Base-by-base conservation (phyloP, 2,329 filamentous ascomycete genomes). In the Cercospora sp. region DNA sequence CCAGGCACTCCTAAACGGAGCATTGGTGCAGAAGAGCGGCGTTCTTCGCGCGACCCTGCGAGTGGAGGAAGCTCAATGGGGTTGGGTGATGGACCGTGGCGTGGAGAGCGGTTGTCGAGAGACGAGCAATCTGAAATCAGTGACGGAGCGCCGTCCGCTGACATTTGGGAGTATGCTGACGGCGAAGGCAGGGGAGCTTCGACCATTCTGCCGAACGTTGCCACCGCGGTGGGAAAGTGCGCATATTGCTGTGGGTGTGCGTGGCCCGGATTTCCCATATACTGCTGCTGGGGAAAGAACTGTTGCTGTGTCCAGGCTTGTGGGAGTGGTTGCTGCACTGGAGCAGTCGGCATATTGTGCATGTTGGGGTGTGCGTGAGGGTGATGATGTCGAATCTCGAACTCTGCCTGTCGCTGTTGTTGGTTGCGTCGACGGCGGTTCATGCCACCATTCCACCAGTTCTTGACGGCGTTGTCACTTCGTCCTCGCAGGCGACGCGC, bases 361-460 rank as follows among this genome's bases (percentile, higher is more conserved):
- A 69, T 69, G 62, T 72, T 71, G 30, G 68, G 63, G 61, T 74
- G 73, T 49, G 72, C 67, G 37, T 72, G 67, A 28, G 73, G 68
- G n/a, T 70, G 69, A 16, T 74, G 74, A 24, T 75, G 75, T 55
- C 76, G 77, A 34, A 76, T 72, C 37, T 77, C 74, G 66, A 75
- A 73, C 65, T 79, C 77, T 45, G 74, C 71, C 28, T 77, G 77
- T 60, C 78, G 77, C 51, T 76, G 75, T 70, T 77, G 79, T 76
- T 71, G 78, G 73, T 65, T 80, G 69, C 83, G 80, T 76, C 82
- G 81, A 75, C 90, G 86, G 76, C 93, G 88, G 82, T 97, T 97
- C 86, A 94, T 91, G 78, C 90, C 92, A 61, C 94, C 93, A 78
- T 97, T 97, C 92, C 92, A 97, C 93, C 93, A 97, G 80, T 97